Conservation (phyloP, 495 filamentous ascomycete species). For the Aspergillus avenaceus region DNA sequence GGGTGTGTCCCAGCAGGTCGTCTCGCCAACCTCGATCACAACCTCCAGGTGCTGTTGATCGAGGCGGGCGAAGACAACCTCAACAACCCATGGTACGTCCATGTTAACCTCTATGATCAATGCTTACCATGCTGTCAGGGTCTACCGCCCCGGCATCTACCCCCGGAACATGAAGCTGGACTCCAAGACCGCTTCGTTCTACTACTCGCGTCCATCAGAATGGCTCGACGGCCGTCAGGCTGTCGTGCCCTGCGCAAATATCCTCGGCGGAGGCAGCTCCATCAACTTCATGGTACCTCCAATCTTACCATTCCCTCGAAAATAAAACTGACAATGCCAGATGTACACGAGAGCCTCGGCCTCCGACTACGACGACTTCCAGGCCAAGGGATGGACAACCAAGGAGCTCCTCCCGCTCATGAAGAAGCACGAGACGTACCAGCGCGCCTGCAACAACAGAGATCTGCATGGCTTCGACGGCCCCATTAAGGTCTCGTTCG, state of each 20-base stretch:
- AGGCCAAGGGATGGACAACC: slow-evolving; percentile 75
- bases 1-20: slow-evolving; percentile 76
- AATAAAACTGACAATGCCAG: slow-evolving; percentile 25
- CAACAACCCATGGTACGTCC: slow-evolving; percentile 66
- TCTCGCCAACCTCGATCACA: slow-evolving; percentile 76
- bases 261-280: slow-evolving; percentile 73
- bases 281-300: slow-evolving; percentile 73
- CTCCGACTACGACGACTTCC: slow-evolving; percentile 81
- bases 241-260: slow-evolving; percentile 74
- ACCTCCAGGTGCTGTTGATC: slow-evolving; percentile 73
- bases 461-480: slow-evolving; percentile 76
- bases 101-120: background rate
- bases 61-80: slow-evolving; percentile 77
- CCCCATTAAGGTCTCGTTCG: slow-evolving; percentile 83
- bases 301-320: background rate
- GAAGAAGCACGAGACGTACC: slow-evolving; percentile 83
- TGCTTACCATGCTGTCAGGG: slow-evolving; percentile 24
- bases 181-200: slow-evolving; percentile 83
- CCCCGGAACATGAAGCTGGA: slow-evolving; percentile 79
- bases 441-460: slow-evolving; percentile 68
- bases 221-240: slow-evolving; percentile 67
- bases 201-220: slow-evolving; percentile 71
- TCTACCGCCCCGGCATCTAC: slow-evolving; percentile 75
- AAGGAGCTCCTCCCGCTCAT: slow-evolving; percentile 76
- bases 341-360: slow-evolving; percentile 85